Evolutionary conservation across 768 basidiomycete genomes (phyloP), one percentile per base, ranked within the genome.

Genomic region (Cystofilobasidium bisporidii): DNA sequence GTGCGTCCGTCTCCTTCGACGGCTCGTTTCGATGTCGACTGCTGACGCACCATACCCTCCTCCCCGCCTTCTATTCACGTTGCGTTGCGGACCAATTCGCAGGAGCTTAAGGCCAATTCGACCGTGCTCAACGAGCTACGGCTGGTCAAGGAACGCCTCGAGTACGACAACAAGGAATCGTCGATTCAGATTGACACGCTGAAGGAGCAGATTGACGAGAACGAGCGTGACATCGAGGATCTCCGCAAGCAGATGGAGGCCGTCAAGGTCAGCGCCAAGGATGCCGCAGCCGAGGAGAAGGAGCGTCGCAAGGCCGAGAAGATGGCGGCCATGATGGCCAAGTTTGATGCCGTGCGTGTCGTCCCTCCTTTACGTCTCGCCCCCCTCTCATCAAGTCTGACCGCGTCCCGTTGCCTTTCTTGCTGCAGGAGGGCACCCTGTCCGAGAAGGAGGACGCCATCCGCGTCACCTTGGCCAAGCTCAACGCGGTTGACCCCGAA

Each of bases 241-340:
- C 74, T 76, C 43, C 72, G 73, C 40, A 71, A 65, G 10, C 70
- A 97, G 77, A 79, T 97, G 67, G 94, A 97, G 72, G 92, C 94
- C 74, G 81, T 98, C 50, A 91, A 89, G 80, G 79, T 81, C 41
- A 82, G 85, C 17, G 89, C 92, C 78, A 88, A 87, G 78, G 88
- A 89, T 69, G 84, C 87, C 20, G 86, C 87, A 45, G 86, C 86
- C 38, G 96, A 98, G 77, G 96, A 97, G 76, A 97, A 93, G 80
- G 96, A 99, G 82, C 96, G 91, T 82, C 85, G 89, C 77, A 98
- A 98, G 78, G 91, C 94, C 74, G 94, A 98, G 81, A 97, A 97
- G 83, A 90, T 99, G 89, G 92, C 91, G 12, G 81, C 92, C 72
- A 96, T 99, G 91, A 97, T 99, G 94, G 91, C 94, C 67, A 93